Conservation (phyloP, 2,329 filamentous ascomycete species). For the Colletotrichum zoysiae region DNA sequence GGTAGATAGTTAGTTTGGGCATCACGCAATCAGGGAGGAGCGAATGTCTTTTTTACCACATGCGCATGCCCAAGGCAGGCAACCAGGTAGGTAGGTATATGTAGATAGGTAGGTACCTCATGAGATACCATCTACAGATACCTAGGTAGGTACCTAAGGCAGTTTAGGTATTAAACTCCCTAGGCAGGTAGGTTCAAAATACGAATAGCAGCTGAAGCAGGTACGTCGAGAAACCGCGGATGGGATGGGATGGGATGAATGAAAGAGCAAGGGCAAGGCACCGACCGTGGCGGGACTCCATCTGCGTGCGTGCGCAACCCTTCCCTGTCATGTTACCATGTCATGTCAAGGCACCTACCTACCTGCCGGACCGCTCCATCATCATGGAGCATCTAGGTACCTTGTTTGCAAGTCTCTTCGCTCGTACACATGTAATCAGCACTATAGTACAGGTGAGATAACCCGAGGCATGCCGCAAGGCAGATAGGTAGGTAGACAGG, state of each 20-base stretch:
- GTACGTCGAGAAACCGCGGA: background rate
- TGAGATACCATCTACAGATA: background rate
- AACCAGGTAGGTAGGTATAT: too few relatives aligned
- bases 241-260: constrained; percentile 1
- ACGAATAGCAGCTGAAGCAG: background rate
- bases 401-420: constrained; percentile 21
- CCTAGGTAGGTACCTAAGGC: too few relatives aligned
- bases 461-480: constrained; percentile 28
- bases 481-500: background rate
- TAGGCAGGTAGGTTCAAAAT: background rate
- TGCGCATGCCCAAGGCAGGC: background rate
- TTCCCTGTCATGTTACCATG: constrained; percentile 17
- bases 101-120: too few relatives aligned
- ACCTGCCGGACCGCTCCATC: constrained; percentile 9
- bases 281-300: background rate
- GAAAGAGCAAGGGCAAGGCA: background rate
- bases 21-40: background rate
- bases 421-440: constrained; percentile 7
- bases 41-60: constrained; percentile 2
- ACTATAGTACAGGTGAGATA: background rate
- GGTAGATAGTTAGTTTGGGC: too few relatives aligned
- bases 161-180: too few relatives aligned
- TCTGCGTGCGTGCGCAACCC: constrained; percentile 4
- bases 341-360: constrained; percentile 23
- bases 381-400: constrained; percentile 6